Evolutionary conservation across 2,329 filamentous ascomycete genomes (phyloP), one percentile per base, ranked within the genome.

Genomic region (Ascochyta koolunga): DNA sequence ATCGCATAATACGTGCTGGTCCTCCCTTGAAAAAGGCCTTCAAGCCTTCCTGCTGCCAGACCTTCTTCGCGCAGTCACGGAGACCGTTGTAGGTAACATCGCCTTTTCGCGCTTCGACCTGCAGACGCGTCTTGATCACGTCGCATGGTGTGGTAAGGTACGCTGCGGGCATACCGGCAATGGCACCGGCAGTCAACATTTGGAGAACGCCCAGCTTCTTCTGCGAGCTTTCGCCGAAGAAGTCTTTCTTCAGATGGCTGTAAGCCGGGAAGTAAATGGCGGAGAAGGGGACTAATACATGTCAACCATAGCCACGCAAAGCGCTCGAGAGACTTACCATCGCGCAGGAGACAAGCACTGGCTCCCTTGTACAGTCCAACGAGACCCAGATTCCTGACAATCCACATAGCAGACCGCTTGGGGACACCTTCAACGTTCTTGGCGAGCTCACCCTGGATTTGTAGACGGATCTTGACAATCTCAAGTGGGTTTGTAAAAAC

Each of bases 261-360:
- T 99, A 99, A 19, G 92, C 89, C 2, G 95, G 93, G 86, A 99
- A 99, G 82, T 99, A 99, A 72, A 99, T 99, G 68, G 91, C 92
- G 18, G 93, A 98, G 81, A 99, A 99, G 38, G 95, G 95, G 35
- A 98, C 91, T 77, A 48, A 5, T 10, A 25, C 22, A 46, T 56
- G 52, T 73, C 54, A 64, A 50, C 27, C 35, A 19, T 38, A 15
- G 13, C 43, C 18, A 29, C 15, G 11, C 8, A 18, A 8, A 33
- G 7, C 18, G 2, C 21, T 18, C n/a, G n/a, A 44, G 24, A 61
- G 32, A 58, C 66, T 65, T 56, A 73, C 68, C 71, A 76, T 99
- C 95, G 65, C 95, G 93, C 61, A 98, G 84, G 68, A 99, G 82
- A 79, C 95, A 99, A 18, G 95, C 95, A 38, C 88, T 91, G 18